Base-by-base conservation (phyloP, 2,329 filamentous ascomycete species). In the Setomelanomma holmii region DNA sequence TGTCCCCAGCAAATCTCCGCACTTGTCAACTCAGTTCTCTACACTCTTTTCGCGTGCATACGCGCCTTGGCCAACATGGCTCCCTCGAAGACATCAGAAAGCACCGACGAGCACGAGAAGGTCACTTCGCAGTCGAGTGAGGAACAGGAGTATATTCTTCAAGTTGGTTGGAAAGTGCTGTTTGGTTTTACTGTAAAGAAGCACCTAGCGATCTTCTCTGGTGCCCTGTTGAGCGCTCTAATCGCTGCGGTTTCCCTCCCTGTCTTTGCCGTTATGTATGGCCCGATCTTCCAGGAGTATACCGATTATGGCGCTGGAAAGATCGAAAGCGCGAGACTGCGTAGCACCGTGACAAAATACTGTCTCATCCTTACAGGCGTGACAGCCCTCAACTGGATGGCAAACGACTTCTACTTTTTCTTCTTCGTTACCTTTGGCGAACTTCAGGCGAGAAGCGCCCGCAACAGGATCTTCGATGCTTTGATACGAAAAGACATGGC, bases 371-470 rank as follows among this genome's bases (percentile, higher is more conserved):
- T 96, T 38, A 74, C 86, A 0, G 81, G 78, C 0, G 72, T 96
- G 0, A 91, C 89, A 0, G 71, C 78, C 0, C 82, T 77, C 0
- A 86, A 84, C 40, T 93, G 90, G 85, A 40, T 91, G 0, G 74
- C 87, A 14, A 88, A 89, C 60, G 83, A 84, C 3, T 68, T 82
- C 1, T 89, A 91, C 61, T 87, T 91, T 63, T 80, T 82, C 1
- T 72, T 84, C 0, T 97, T 93, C 86, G 79, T 93, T 23, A 70
- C 83, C 0, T 95, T 95, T 71, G 90, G 93, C 12, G 93, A 97
- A 72, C 65, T 91, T 2, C 91, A 96, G 60, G 91, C 89, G 0
- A 84, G 82, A 24, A 84, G 76, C 40, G 86, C 86, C 5, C 84
- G 91, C 4, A 78, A 81, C 14, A 78, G 76, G 4, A 75, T 95